Base-by-base conservation (phyloP, 768 basidiomycete genomes). In the Vararia minispora region DNA sequence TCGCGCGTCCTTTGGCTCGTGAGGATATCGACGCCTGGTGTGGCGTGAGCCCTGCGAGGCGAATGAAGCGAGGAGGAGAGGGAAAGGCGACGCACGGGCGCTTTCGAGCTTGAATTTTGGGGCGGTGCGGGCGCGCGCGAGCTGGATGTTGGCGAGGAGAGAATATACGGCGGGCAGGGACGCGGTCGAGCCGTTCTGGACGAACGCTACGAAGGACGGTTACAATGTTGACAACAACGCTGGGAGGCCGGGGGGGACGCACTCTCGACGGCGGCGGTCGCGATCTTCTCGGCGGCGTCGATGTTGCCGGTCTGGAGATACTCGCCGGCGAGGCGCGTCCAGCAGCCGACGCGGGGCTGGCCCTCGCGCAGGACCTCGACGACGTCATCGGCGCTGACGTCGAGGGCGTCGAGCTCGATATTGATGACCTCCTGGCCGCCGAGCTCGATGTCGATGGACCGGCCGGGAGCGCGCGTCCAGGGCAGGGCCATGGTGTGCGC, bases 351-450 rank as follows among this genome's bases (percentile, higher is more conserved):
- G 42, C 65, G 75, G 39, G 80, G 85, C 39, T 78, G 73, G 0
- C 79, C 80, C 22, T 84, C 78, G 41, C 68, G 72, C 33, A 91
- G 56, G 3, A 91, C 57, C 48, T 82, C 77, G 34, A 83, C 61
- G 2, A 88, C 75, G 43, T 85, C 80, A 44, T 80, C 76, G 6
- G 80, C 76, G 51, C 74, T 78, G 4, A 77, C 76, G 57, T 87
- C 83, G 35, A 98, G 77, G 49, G 80, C 65, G 63, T 87, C 84
- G 27, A 97, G 71, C 64, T 94, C 86, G 42, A 97, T 79, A 16
- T 85, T 83, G 42, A 92, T 83, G 53, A 86, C 74, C 60, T 92
- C 90, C 58, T 84, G 80, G 6, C 79, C 74, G 26, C 79, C 79
- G 5, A 87, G 67, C 51, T 86, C 84, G 48, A 88, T 84, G 57